Conservation (phyloP, 2,329 filamentous ascomycete genomes). For the Pestalotiopsis fici region DNA sequence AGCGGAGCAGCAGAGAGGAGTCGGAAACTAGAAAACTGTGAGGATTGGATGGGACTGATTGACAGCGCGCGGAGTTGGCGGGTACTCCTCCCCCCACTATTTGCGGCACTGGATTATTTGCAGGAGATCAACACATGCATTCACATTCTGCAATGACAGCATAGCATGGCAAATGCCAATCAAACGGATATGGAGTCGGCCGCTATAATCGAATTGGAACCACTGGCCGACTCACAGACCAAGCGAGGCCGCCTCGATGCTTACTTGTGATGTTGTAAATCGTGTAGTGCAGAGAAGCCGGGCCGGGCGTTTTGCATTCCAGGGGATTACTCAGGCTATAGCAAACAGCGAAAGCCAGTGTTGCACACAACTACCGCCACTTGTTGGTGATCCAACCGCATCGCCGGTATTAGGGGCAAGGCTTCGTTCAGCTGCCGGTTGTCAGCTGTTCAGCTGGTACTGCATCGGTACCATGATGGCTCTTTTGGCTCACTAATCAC, state of each 20-base stretch:
- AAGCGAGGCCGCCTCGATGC: not conserved
- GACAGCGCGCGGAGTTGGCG: not conserved
- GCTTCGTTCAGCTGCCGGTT: not conserved
- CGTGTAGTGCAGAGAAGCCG: not conserved
- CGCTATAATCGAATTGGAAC: not conserved
- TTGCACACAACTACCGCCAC: not conserved
- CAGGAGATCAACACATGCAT: slow-evolving; percentile 4
- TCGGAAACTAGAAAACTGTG: not conserved
- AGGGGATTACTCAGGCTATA: not conserved
- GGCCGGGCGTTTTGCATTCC: not conserved
- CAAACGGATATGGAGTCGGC: not conserved
- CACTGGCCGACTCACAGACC: not conserved
- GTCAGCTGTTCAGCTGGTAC: not conserved
- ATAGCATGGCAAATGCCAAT: not conserved
- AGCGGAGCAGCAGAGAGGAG: not conserved
- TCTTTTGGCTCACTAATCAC: not conserved
- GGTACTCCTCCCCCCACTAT: not conserved
- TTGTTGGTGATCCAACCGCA: not conserved
- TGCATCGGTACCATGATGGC: not conserved
- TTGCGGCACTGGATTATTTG: slow-evolving; percentile 1
- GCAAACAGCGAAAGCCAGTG: not conserved
- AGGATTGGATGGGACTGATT: not conserved
- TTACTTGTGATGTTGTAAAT: not conserved
- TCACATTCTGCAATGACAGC: not conserved
- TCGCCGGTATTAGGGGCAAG: not conserved